phyloP scores from a whole-genome alignment of 176 grass and related monocot species.

The Musa troglodytarum region DNA sequence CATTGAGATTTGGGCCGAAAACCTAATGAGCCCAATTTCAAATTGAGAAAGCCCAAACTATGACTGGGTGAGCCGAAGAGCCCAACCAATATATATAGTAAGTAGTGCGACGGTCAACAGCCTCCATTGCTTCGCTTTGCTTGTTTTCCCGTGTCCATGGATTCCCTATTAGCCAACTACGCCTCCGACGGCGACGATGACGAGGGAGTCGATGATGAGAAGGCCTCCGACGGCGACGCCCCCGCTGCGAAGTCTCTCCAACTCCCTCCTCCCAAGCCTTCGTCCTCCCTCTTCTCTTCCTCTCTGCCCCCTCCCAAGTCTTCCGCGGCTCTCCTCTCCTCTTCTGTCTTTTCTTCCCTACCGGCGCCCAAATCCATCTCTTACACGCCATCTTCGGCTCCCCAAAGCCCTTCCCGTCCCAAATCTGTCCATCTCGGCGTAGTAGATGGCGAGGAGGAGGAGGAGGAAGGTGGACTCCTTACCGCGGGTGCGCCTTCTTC shows the following conservation, averaged over 20 bases:
- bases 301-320: slow-evolving; percentile 39
- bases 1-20: too few species aligned
- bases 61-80: too few species aligned
- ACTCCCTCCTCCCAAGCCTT: slow-evolving; percentile 15
- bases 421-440: background rate
- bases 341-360: slow-evolving; percentile 40
- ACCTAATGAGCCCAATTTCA: too few species aligned
- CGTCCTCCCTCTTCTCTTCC: slow-evolving; percentile 31
- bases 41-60: too few species aligned
- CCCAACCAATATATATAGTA: background rate
- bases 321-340: slow-evolving; percentile 18
- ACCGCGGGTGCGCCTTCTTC: background rate
- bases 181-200: slow-evolving; percentile 71
- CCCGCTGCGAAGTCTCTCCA: background rate
- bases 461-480: background rate
- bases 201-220: slow-evolving; percentile 20
- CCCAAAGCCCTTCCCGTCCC: background rate
- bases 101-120: too few species aligned
- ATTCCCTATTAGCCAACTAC: slow-evolving; percentile 86
- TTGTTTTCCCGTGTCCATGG: slow-evolving; percentile 35
- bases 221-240: slow-evolving; percentile 1
- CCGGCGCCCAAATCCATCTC: slow-evolving; percentile 35
- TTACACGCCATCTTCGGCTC: background rate
- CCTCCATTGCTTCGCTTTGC: too few species aligned
- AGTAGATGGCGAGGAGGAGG: slow-evolving; percentile 4